Evolutionary conservation across 306 rosid species (phyloP).

Genomic region (Aeschynomene evenia): DNA sequence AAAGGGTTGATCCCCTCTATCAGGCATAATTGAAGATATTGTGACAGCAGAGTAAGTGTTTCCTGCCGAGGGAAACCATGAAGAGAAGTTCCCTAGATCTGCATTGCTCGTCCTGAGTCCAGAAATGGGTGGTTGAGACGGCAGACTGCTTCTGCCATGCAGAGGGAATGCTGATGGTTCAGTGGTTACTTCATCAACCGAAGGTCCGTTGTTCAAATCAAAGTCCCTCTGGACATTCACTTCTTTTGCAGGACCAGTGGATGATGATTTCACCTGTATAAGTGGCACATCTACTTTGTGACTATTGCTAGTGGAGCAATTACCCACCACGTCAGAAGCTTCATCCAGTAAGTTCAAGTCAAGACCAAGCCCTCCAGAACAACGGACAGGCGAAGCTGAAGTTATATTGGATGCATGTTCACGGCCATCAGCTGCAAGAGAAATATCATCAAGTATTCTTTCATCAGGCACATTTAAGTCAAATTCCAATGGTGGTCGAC

Average conservation of each 20-base stretch:
- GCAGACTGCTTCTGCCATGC: conserved; percentile 45
- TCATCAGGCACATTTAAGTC: conserved; percentile 76
- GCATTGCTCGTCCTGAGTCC: conserved; percentile 51
- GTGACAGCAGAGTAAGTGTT: conserved; percentile 63
- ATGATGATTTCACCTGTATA: conserved; percentile 38
- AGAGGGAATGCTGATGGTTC: conserved; percentile 45
- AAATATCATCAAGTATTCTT: conserved; percentile 58
- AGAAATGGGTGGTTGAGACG: conserved; percentile 46
- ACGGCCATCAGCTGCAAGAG: conserved; percentile 24
- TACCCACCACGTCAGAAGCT: conserved; percentile 52
- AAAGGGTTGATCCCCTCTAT: conserved; percentile 56
- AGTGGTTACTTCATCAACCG: conserved; percentile 42
- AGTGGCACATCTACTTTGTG: conserved; percentile 36
- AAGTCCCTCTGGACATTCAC: conserved; percentile 48
- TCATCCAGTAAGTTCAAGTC: conserved; percentile 65
- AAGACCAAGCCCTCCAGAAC: conserved; percentile 67
- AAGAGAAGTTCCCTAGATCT: conserved; percentile 52
- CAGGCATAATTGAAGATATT: conserved; percentile 61
- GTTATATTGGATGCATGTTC: conserved; percentile 24
- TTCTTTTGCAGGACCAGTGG: conserved; percentile 35
- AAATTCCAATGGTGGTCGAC: conserved; percentile 53
- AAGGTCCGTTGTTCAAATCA: conserved; percentile 78
- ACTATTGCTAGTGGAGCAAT: conserved; percentile 37
- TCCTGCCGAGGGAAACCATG: conserved; percentile 64
- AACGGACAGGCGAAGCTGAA: conserved; percentile 31